Base-by-base conservation (phyloP, 1,139 yeast genomes). In the Pichia inconspicua region DNA sequence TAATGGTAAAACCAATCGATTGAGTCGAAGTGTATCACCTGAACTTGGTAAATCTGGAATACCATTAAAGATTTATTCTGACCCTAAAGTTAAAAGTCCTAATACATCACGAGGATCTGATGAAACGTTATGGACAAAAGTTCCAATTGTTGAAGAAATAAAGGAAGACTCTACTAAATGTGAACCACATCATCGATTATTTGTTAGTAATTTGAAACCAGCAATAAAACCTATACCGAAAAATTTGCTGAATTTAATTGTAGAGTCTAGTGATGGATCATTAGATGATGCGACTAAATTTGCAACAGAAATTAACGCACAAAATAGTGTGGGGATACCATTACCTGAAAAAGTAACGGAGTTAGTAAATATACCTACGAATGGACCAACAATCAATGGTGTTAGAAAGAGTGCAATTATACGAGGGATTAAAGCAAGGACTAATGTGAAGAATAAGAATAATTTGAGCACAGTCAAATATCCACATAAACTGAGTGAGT, bases 231-330 rank as follows among this genome's bases (percentile, higher is more conserved):
- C 55, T 25, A 57, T 66, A 45, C 64, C 67, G 15, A 56, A 61
- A 32, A 63, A 64, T 55, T 46, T 72, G 56, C 55, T 75, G 32
- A 80, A 80, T 47, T 73, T 75, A 56, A 65, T 82, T 40, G 88
- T 84, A 37, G 84, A 82, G 54, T 77, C 89, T 2, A 78, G 82
- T 61, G 80, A 82, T 27, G 89, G 89, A 0, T 71, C 72, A 47
- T 59, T 80, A 22, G 76, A 74, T 54, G 90, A 84, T 59, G 90
- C 90, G 8, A 83, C 90, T 5, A 78, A 76, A 55, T 83, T 78
- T 63, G 92, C 88, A 2, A 84, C 90, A 1, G 90, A 83, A 61
- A 71, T 84, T 44, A 84, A 84, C 60, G 75, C 87, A 0, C 71
- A 77, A 37, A 77, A 78, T 53, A 73, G 82, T 52, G 78, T 75